Base-by-base conservation (phyloP, 2,329 filamentous ascomycete genomes). In the Xylaria sp. region DNA sequence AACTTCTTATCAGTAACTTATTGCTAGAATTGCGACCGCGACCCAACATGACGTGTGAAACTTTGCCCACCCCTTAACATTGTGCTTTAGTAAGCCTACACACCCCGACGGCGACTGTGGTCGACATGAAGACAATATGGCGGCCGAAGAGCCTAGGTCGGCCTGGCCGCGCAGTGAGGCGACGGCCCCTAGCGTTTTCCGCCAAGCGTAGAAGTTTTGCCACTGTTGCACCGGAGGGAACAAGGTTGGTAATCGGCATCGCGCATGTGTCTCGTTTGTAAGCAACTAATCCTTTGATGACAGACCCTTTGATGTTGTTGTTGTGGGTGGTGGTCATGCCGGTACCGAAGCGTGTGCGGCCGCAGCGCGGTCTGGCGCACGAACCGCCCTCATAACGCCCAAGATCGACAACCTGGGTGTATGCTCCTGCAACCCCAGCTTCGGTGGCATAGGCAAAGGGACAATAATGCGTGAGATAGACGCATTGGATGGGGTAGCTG, bases 371-470 rank as follows among this genome's bases (percentile, higher is more conserved):
- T 88, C 92, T 17, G 96, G 96, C 59, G 96, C 95, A 56, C 89
- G 90, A 74, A 98, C 96, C 47, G 95, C 92, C 1, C 87, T 99
- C 71, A 85, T 99, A 55, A 99, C 96, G 1, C 96, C 95, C 1
- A 93, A 72, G 49, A 61, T 73, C 57, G 68, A 71, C 38, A 74
- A 71, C 38, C 63, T 72, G 10, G 73, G 73, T 13, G 71, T 73
- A 15, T 74, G 73, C 57, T 73, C 73, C 15, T 74, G 73, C 49
- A 72, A 73, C 3, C 70, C 73, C 0, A 74, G 93, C 70, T 97
- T 99, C 76, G 96, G 96, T 44, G 96, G 96, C n/a, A 98, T 99
- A 73, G 96, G 96, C 50, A 99, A 99, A 78, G 96, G 96, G 17
- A 98, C 93, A 10, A 97, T 99, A 83, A 84, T 99, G 57, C 90